These are phyloP conservation scores for Globisporangium spiculum DNA, from an alignment of 352 stramenopile genomes.

Conservation along the genomic window DNA sequence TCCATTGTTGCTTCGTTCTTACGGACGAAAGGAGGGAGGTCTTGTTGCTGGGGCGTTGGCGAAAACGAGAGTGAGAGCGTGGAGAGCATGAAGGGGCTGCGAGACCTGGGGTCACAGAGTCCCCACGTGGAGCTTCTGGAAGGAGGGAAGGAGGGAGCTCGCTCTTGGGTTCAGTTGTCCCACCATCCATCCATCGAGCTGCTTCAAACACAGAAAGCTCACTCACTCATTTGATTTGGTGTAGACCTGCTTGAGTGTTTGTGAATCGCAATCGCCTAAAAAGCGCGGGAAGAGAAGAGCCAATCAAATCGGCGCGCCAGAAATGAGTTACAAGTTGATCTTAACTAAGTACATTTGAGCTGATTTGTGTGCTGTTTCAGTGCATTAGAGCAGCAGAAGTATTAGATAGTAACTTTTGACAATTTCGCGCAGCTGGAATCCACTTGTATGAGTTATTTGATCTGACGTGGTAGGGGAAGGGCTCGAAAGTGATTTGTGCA, in stretches of 20 bases:
- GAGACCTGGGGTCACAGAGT: background rate
- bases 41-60: background rate
- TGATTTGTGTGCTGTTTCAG: background rate
- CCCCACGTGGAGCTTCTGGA: background rate
- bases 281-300: background rate
- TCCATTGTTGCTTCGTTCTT: conserved; percentile 7
- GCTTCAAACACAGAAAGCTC: background rate
- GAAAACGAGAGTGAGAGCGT: conserved; percentile 7
- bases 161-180: background rate
- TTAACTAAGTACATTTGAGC: background rate
- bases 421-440: background rate
- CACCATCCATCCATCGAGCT: background rate
- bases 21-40: no score
- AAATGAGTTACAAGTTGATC: background rate
- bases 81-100: background rate
- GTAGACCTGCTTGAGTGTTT: background rate
- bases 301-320: background rate
- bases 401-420: background rate
- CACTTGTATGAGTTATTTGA: background rate
- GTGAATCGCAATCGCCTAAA: background rate
- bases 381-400: background rate
- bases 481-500: background rate
- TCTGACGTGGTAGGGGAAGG: background rate
- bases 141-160: background rate
- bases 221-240: background rate